Evolutionary conservation across 306 rosid species (phyloP).

Genomic region (Cicer arietinum): DNA sequence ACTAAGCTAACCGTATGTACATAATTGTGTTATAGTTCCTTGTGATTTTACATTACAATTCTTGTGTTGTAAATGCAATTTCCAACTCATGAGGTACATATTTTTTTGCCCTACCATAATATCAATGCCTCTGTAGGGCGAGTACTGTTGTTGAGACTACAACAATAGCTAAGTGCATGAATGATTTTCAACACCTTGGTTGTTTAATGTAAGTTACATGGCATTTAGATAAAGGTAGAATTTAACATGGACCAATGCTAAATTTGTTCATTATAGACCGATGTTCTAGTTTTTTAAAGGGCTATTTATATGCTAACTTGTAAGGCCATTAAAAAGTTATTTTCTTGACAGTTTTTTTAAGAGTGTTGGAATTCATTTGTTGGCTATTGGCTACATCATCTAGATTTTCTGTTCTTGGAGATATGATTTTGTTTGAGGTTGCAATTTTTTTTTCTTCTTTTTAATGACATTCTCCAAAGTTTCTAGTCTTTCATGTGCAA

Average conservation of each 20-base stretch:
- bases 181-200: constrained; percentile 26
- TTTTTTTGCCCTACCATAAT: constrained; percentile 40
- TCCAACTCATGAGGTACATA: constrained; percentile 36
- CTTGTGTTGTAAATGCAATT: constrained; percentile 8
- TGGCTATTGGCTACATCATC: too few species aligned
- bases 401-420: too few species aligned
- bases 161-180: constrained; percentile 3
- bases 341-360: too few species aligned
- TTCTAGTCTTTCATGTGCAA: constrained; percentile 46
- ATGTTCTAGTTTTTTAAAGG: too few species aligned
- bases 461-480: constrained; percentile 61
- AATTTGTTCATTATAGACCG: too few species aligned
- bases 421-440: too few species aligned
- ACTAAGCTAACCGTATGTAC: constrained; percentile 44
- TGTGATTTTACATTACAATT: constrained; percentile 30
- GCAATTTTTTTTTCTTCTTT: neutral
- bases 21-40: neutral
- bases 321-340: too few species aligned
- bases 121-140: constrained; percentile 9
- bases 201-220: constrained; percentile 7
- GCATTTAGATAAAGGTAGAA: constrained; percentile 9
- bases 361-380: too few species aligned
- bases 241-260: too few species aligned
- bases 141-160: neutral
- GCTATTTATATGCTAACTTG: too few species aligned